Conservation (phyloP, 257 asterid species). For the Ophiorrhiza pumila region DNA sequence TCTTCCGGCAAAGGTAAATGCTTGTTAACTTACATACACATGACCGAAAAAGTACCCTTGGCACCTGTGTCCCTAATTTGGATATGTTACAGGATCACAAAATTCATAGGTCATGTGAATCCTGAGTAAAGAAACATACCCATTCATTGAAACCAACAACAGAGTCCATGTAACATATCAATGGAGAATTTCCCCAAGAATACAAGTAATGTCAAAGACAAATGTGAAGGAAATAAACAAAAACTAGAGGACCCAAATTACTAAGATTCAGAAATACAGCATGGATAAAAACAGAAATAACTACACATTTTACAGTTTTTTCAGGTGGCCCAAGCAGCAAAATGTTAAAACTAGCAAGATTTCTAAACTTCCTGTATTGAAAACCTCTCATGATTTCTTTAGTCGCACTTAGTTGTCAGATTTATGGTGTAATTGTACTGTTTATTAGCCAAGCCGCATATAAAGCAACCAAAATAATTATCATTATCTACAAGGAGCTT, state of each 20-base stretch:
- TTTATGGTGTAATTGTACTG: background rate
- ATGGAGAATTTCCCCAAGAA: background rate
- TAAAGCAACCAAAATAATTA: background rate
- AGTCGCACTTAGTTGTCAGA: background rate
- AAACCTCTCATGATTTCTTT: background rate
- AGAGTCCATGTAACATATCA: background rate
- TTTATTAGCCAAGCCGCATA: background rate
- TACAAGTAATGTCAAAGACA: background rate
- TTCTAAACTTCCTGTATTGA: background rate
- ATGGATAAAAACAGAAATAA: too few species aligned
- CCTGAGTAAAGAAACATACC: background rate
- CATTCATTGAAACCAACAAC: background rate
- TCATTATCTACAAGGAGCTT: background rate
- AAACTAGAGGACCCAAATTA: background rate
- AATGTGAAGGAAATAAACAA: background rate
- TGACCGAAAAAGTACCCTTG: too few species aligned
- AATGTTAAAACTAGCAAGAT: background rate
- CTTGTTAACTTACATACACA: too few species aligned
- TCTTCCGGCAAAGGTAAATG: too few species aligned
- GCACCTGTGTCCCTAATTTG: too few species aligned
- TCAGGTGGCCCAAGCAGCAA: background rate
- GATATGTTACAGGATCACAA: too few species aligned
- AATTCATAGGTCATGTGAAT: background rate
- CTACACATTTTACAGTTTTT: background rate
- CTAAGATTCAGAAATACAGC: background rate